phyloP scores from a whole-genome alignment of 2,329 filamentous ascomycete species.

The Epichloe typhina region DNA sequence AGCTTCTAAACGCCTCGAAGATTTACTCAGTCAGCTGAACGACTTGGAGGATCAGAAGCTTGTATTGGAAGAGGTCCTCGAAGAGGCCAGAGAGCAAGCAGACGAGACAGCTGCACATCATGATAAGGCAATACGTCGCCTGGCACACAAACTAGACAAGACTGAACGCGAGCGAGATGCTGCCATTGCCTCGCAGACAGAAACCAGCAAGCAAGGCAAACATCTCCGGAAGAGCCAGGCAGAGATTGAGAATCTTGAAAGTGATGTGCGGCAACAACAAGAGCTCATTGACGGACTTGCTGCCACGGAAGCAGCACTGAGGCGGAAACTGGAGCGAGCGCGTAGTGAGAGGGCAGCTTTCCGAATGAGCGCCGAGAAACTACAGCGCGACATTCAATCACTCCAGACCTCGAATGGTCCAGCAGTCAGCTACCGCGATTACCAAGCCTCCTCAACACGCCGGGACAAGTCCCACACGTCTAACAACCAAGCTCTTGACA shows the following conservation, averaged over 20 bases:
- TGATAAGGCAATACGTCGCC: constrained; percentile 28
- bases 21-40: constrained; percentile 40
- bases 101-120: constrained; percentile 33
- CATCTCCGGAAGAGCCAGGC: constrained; percentile 51
- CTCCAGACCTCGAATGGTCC: constrained; percentile 27
- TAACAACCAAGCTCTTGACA: constrained; percentile 38
- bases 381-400: constrained; percentile 36
- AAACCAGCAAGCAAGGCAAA: constrained; percentile 39
- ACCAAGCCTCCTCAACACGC: constrained; percentile 14
- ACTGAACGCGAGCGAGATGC: constrained; percentile 33
- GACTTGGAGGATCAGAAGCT: constrained; percentile 47
- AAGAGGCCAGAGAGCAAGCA: constrained; percentile 37
- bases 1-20: constrained; percentile 26
- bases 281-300: constrained; percentile 45
- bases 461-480: constrained; percentile 17
- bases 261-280: constrained; percentile 58
- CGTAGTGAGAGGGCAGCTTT: constrained; percentile 51
- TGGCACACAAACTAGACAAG: constrained; percentile 37
- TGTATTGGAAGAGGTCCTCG: constrained; percentile 44
- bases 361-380: constrained; percentile 39
- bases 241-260: constrained; percentile 55
- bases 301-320: constrained; percentile 44
- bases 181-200: constrained; percentile 20
- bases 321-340: constrained; percentile 54
- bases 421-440: constrained; percentile 7